phyloP scores from a whole-genome alignment of 305 asterid genomes.

The Petunia hybrid region DNA sequence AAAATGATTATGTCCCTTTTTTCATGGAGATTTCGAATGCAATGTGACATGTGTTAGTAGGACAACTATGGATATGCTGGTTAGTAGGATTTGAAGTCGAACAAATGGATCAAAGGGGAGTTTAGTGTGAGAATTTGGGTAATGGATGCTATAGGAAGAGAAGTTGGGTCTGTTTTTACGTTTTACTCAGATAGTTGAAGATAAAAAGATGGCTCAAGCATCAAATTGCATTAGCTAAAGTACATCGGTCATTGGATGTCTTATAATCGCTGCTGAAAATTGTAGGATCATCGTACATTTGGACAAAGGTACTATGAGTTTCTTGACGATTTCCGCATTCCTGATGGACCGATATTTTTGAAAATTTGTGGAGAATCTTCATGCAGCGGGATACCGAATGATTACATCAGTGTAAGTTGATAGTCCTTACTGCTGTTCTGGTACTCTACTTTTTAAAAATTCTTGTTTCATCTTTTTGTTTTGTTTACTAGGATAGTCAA shows the following conservation, averaged over 20 bases:
- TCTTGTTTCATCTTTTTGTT: conserved; percentile 10
- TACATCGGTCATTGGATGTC: background rate
- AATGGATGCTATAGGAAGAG: background rate
- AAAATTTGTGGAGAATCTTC: conserved; percentile 89
- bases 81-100: background rate
- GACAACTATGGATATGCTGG: background rate
- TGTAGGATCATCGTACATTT: conserved; percentile 84
- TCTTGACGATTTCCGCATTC: conserved; percentile 74
- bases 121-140: background rate
- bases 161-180: background rate
- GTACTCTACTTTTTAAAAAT: conserved; percentile 8
- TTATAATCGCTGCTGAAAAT: conserved; percentile 16
- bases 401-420: conserved; percentile 72
- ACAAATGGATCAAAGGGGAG: background rate
- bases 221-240: background rate
- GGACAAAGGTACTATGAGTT: conserved; percentile 87
- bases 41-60: background rate
- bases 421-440: background rate
- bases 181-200: background rate
- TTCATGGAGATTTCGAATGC: background rate
- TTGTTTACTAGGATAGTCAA: background rate
- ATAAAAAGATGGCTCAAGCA: background rate
- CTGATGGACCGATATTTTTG: conserved; percentile 89
- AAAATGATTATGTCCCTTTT: background rate
- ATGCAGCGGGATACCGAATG: conserved; percentile 86